Evolutionary conservation across 202 grass and related monocot species (phyloP), one percentile per base, ranked within the genome.

Genomic region (Carex arenaria): DNA sequence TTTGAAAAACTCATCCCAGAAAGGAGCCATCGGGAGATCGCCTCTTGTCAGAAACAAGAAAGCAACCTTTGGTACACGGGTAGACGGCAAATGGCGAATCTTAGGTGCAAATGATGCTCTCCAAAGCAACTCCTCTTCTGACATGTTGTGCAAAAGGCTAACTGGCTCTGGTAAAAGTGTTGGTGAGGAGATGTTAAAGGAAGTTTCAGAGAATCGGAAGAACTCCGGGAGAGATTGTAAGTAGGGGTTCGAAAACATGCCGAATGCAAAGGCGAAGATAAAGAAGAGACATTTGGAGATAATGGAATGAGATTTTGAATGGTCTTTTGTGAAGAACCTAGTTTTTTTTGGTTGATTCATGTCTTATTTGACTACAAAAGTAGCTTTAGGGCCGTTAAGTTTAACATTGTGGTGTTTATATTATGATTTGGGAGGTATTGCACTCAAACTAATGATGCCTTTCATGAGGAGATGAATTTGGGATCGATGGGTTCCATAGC

Each of bases 121-220:
- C 91, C 88, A 97, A 5, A 90, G 53, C n/a, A 97, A 84, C 85
- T 94, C 91, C 55, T 94, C 90, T 64, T 94, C 92, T 3, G 80
- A 90, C 88, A 97, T 91, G 78, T 88, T 87, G 76, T 94, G 90
- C 76, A 61, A 75, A 18, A 57, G 28, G 14, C 31, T 70, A 64
- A 18, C 61, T 1, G 86, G 84, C 15, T 12, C 66, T 0, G 80
- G 43, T 47, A 47, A 10, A 47, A 11, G 42, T 20, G 42, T 17
- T 61, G 22, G 80, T 17, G 55, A 52, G n/a, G 18, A 14, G 1
- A 81, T 5, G 5, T 28, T 0, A 10, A 77, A 30, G 8, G 73
- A 40, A 61, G 85, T 5, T 38, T 42, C 40, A 38, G 80, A 83
- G 18, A 81, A 67, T 66, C 3, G 70, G 20, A 26, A 62, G 55